Conservation (phyloP, 2,329 filamentous ascomycete genomes). For the Hymenotorrendiella dingleyae region DNA sequence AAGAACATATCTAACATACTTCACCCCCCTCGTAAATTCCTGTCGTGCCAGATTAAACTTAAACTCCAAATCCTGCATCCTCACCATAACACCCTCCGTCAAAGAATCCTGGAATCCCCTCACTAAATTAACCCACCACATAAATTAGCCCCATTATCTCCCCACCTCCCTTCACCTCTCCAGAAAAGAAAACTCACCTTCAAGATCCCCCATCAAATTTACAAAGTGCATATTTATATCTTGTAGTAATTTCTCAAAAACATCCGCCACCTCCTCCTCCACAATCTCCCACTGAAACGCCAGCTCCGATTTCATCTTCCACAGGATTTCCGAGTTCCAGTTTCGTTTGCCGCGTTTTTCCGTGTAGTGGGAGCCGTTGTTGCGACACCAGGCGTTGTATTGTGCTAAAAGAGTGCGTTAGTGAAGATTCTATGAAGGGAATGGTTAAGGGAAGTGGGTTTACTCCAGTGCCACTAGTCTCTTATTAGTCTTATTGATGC, state of each 20-base stretch:
- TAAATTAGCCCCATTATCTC: neutral
- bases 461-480: conserved; percentile 23
- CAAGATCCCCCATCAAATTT: conserved; percentile 9
- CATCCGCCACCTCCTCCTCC: conserved; percentile 24
- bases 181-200: conserved; percentile 7
- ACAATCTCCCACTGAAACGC: conserved; percentile 27
- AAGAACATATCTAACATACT: too few relatives aligned
- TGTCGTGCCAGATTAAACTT: conserved; percentile 11
- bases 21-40: conserved; percentile 12
- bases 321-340: conserved; percentile 32
- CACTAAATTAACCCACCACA: too few relatives aligned
- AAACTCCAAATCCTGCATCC: conserved; percentile 16
- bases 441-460: neutral
- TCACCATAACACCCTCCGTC: conserved; percentile 13
- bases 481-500: too few relatives aligned
- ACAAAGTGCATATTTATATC: conserved; percentile 8
- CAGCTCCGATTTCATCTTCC: conserved; percentile 31
- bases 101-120: conserved; percentile 6
- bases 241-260: conserved; percentile 14
- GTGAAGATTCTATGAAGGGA: neutral
- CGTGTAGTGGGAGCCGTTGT: conserved; percentile 24
- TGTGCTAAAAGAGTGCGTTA: conserved; percentile 20
- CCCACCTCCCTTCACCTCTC: conserved; percentile 1
- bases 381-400: conserved; percentile 30
- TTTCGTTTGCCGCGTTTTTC: conserved; percentile 16